Conservation (phyloP, 2,329 filamentous ascomycete genomes). For the Xylaria arbuscula region DNA sequence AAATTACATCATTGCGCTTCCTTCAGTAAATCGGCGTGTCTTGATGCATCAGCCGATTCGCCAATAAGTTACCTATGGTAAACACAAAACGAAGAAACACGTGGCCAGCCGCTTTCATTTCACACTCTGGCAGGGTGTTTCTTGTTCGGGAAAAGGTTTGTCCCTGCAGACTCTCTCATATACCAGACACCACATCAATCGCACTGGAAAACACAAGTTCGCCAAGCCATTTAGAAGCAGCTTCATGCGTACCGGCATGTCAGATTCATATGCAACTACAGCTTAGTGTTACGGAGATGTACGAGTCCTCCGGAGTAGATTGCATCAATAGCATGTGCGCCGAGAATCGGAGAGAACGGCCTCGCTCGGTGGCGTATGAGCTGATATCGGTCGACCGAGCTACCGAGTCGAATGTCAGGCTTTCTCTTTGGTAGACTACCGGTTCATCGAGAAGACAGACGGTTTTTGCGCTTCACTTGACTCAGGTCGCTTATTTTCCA, state of each 20-base stretch:
- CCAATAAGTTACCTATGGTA: neutral
- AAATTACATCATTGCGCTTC: constrained; percentile 29
- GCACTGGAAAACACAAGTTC: constrained; percentile 27
- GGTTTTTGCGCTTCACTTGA: neutral
- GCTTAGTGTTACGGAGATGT: constrained; percentile 18
- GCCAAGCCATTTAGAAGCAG: constrained; percentile 21
- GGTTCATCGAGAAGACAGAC: neutral
- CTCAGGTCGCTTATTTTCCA: neutral
- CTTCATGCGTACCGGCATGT: constrained; percentile 9
- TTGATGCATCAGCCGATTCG: constrained; percentile 12
- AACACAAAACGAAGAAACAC: constrained; percentile 12
- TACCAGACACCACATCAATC: neutral
- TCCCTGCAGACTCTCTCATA: constrained; percentile 23
- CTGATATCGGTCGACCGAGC: constrained; percentile 14
- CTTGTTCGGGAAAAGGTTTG: constrained; percentile 20
- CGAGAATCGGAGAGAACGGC: constrained; percentile 6
- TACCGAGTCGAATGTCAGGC: neutral
- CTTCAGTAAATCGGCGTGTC: constrained; percentile 7
- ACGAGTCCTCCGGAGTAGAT: constrained; percentile 6
- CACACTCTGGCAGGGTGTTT: constrained; percentile 16
- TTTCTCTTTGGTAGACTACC: neutral
- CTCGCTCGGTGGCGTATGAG: constrained; percentile 6
- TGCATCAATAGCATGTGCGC: neutral
- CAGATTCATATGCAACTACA: constrained; percentile 5
- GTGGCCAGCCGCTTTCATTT: constrained; percentile 18